Percentiles rank a stretch among this genome's conserved stretches.
These are phyloP conservation scores for Trichoderma gamsii DNA, from an alignment of 495 filamentous ascomycete genomes.

Conservation along the genomic window DNA sequence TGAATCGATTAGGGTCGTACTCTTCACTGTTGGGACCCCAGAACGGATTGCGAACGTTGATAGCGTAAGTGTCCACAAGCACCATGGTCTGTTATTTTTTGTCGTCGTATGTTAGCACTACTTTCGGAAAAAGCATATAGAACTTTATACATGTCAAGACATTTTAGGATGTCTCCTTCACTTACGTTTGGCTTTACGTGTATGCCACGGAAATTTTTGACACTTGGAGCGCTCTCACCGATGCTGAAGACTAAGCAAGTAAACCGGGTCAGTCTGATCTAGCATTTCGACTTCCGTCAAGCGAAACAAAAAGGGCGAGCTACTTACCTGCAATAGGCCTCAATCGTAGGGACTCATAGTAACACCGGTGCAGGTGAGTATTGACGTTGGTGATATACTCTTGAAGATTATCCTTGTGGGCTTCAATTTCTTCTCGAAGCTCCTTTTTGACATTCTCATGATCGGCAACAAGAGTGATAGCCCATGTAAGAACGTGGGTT, in stretches of 20 bases:
- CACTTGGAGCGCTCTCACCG: too few relatives aligned
- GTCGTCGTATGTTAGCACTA: too few relatives aligned
- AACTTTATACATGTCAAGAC: conserved; percentile 19
- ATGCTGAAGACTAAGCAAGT: too few relatives aligned
- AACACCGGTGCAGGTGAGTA: conserved; percentile 23
- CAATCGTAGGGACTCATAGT: not conserved
- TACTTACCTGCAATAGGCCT: not conserved
- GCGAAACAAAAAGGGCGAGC: conserved; percentile 21
- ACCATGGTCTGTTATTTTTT: conserved; percentile 24
- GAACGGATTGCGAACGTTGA: conserved; percentile 33
- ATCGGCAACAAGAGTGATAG: conserved; percentile 33
- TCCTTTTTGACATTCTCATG: conserved; percentile 26
- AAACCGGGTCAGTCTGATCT: too few relatives aligned
- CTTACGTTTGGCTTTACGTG: too few relatives aligned
- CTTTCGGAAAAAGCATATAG: too few relatives aligned
- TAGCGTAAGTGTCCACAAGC: conserved; percentile 34
- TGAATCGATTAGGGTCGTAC: conserved; percentile 28
- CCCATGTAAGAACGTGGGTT: conserved; percentile 34
- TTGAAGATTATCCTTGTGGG: not conserved
- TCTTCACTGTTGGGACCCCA: conserved; percentile 29
- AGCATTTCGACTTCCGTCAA: too few relatives aligned
- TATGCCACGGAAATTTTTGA: too few relatives aligned
- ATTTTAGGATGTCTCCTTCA: conserved; percentile 18
- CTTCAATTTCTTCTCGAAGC: conserved; percentile 24
- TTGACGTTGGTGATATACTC: conserved; percentile 21